Percentiles rank a stretch among this genome's conserved stretches.
Conservation (phyloP, 2,329 filamentous ascomycete genomes). For the Colletotrichum orbiculare region DNA sequence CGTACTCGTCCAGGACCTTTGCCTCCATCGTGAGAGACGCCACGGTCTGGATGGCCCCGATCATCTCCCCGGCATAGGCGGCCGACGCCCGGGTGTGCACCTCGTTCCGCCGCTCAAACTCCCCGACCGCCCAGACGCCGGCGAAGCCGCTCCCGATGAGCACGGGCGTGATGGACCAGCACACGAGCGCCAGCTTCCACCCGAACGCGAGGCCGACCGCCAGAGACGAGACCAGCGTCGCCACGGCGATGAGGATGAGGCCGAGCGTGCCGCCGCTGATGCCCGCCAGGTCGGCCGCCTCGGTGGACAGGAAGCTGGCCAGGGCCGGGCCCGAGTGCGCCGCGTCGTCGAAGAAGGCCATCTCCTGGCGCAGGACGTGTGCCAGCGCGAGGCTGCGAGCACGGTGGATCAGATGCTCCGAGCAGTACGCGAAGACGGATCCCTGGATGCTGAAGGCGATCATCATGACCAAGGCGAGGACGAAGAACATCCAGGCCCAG, state of each 20-base stretch:
- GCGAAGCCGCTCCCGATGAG: constrained; percentile 58
- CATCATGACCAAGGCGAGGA: too few species aligned
- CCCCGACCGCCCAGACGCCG: constrained; percentile 60
- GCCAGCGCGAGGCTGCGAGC: too few species aligned
- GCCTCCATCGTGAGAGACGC: constrained; percentile 59
- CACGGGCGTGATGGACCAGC: constrained; percentile 57
- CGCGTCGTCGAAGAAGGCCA: constrained; percentile 56
- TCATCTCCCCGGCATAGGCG: constrained; percentile 60
- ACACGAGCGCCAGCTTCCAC: constrained; percentile 63
- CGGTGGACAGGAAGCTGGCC: constrained; percentile 49
- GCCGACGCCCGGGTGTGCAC: constrained; percentile 59
- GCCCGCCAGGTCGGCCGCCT: constrained; percentile 61
- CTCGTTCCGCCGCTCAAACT: constrained; percentile 57
- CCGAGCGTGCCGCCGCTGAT: constrained; percentile 61
- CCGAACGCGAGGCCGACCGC: constrained; percentile 58
- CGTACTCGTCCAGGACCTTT: constrained; percentile 52
- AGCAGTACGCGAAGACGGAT: too few species aligned
- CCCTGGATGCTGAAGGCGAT: too few species aligned
- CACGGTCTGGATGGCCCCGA: constrained; percentile 60
- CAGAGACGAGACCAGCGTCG: constrained; percentile 58
- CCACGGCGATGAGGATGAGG: constrained; percentile 57
- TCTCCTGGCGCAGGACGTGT: constrained; percentile 59
- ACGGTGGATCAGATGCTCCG: too few species aligned
- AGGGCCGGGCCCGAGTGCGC: constrained; percentile 52
- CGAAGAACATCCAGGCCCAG: too few species aligned